These are phyloP conservation scores for Dipteronia dyeriana DNA, from an alignment of 345 rosid species.

Conservation along the genomic window DNA sequence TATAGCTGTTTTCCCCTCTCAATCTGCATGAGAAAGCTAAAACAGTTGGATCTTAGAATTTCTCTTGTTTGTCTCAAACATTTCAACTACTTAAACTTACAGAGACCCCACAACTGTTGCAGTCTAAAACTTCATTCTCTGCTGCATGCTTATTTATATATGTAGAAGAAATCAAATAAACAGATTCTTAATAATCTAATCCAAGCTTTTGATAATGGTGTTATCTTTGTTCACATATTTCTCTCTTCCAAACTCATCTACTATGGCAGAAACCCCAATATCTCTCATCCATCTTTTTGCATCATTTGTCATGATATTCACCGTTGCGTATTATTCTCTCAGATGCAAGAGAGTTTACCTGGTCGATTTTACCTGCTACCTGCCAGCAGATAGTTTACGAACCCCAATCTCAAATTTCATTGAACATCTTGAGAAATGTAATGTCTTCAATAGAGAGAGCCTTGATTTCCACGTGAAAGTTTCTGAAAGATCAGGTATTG, in stretches of 20 bases:
- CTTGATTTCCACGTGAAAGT: slow-evolving; percentile 48
- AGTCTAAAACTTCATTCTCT: background rate
- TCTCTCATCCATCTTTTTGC: slow-evolving; percentile 20
- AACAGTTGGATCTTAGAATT: slow-evolving; percentile 20
- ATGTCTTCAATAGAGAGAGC: slow-evolving; percentile 34
- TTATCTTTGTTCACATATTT: slow-evolving; percentile 18
- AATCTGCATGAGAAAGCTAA: background rate
- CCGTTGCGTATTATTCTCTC: slow-evolving; percentile 26
- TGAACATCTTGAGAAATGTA: slow-evolving; percentile 35
- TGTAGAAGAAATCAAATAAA: background rate
- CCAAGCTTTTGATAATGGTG: slow-evolving; percentile 18
- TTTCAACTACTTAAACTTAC: background rate
- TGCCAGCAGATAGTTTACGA: slow-evolving; percentile 46
- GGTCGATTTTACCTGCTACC: slow-evolving; percentile 57
- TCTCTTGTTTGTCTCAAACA: background rate
- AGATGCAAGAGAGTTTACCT: slow-evolving; percentile 46
- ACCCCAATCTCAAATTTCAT: slow-evolving; percentile 33
- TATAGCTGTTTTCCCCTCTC: background rate
- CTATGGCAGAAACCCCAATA: slow-evolving; percentile 16
- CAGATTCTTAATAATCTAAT: background rate
- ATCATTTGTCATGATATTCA: slow-evolving; percentile 22
- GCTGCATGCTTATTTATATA: background rate
- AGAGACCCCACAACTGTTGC: slow-evolving; percentile 5
- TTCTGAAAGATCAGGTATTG: slow-evolving; percentile 54
- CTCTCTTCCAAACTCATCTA: slow-evolving; percentile 21